Conservation (phyloP, 805 yeast genomes). For the Clavispora asparagi region DNA sequence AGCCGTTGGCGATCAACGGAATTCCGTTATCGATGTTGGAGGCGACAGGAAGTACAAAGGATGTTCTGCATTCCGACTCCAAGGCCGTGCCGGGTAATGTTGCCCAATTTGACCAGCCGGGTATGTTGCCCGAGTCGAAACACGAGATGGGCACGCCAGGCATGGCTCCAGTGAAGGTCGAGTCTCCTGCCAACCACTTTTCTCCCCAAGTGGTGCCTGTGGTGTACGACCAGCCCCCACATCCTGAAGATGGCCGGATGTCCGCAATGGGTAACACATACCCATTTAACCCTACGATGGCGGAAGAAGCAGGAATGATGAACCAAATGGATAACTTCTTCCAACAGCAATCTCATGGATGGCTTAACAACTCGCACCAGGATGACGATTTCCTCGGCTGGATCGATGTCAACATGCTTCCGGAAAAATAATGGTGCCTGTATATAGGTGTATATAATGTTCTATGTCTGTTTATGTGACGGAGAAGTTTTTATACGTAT, state of each 20-base stretch:
- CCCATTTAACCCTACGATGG: constrained; percentile 4
- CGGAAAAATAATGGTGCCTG: constrained; percentile 5
- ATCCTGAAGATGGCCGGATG: neutral
- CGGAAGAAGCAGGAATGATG: constrained; percentile 13
- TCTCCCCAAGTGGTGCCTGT: neutral
- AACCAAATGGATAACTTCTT: constrained; percentile 54
- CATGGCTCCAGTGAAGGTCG: neutral
- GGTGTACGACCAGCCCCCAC: neutral
- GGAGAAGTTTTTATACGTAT: too few relatives aligned
- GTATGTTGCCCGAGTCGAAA: neutral
- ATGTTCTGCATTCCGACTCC: constrained; percentile 1
- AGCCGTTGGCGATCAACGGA: constrained; percentile 59
- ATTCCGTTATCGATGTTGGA: constrained; percentile 69
- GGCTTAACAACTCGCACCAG: constrained; percentile 61
- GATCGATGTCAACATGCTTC: constrained; percentile 66
- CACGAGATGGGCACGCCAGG: neutral
- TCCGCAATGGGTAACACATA: neutral
- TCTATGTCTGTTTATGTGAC: too few relatives aligned
- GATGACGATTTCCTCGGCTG: constrained; percentile 91
- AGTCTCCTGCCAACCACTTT: neutral
- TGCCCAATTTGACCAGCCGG: neutral
- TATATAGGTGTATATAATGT: neutral
- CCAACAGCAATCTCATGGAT: constrained; percentile 78
- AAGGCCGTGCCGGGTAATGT: neutral
- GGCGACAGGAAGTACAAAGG: constrained; percentile 64